Evolutionary conservation across 768 basidiomycete genomes (phyloP).

Genomic region (Artomyces pyxidatus): DNA sequence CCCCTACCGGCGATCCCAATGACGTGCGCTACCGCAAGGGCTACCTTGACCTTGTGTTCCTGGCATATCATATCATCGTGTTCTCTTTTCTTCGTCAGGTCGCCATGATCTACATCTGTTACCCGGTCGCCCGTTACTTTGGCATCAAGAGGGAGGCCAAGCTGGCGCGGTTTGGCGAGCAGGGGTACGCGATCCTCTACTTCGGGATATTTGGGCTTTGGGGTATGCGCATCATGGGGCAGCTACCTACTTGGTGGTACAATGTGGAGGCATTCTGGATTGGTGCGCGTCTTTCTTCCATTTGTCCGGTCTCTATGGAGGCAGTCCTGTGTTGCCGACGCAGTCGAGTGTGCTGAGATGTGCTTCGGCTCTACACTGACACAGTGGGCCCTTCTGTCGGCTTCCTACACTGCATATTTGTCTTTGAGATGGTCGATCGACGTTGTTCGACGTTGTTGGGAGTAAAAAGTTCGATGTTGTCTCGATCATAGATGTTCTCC

Average conservation of each 20-base stretch:
- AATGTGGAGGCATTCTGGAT: slow-evolving; percentile 80
- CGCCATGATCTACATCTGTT: slow-evolving; percentile 54
- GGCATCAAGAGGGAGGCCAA: slow-evolving; percentile 64
- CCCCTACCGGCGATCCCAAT: slow-evolving; percentile 32
- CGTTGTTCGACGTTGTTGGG: too few species aligned
- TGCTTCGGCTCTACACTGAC: too few species aligned
- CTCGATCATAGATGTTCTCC: too few species aligned
- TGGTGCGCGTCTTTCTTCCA: too few species aligned
- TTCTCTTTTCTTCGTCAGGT: slow-evolving; percentile 84
- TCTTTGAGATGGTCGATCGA: too few species aligned
- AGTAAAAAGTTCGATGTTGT: too few species aligned
- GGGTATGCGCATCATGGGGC: slow-evolving; percentile 77
- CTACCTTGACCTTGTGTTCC: slow-evolving; percentile 68
- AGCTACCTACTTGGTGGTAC: slow-evolving; percentile 82
- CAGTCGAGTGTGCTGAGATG: too few species aligned
- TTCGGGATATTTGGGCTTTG: slow-evolving; percentile 61
- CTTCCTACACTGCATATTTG: too few species aligned
- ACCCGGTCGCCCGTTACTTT: slow-evolving; percentile 59
- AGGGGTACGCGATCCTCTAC: slow-evolving; percentile 81
- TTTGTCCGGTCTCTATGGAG: too few species aligned
- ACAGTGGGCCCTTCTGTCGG: neutral
- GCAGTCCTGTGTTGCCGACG: too few species aligned
- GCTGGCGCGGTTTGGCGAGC: slow-evolving; percentile 83
- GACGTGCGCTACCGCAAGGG: slow-evolving; percentile 66
- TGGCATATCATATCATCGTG: slow-evolving; percentile 78